phyloP scores from a whole-genome alignment of 2,329 filamentous ascomycete genomes.

The Pseudogymnoascus sp. region DNA sequence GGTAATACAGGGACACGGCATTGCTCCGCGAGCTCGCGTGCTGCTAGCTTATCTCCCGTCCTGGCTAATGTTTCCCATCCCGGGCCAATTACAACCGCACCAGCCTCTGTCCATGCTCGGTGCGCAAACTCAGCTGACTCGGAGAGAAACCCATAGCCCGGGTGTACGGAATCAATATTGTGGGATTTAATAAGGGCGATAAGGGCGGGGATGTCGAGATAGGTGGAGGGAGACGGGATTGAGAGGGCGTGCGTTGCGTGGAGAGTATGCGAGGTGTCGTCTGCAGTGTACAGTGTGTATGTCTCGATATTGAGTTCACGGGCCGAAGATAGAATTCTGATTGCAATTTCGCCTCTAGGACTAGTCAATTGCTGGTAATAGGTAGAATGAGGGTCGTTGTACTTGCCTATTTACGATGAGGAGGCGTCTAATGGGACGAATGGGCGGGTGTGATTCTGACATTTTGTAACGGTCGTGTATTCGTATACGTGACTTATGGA shows the following conservation, averaged over 20 bases:
- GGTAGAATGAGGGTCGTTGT: not conserved
- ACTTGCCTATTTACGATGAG: conserved; percentile 46
- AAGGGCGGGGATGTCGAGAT: conserved; percentile 44
- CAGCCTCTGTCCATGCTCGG: conserved; percentile 59
- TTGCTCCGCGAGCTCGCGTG: conserved; percentile 59
- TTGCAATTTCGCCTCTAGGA: conserved; percentile 55
- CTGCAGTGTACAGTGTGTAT: conserved; percentile 46
- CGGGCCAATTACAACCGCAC: conserved; percentile 63
- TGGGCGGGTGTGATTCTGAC: not conserved
- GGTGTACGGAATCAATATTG: conserved; percentile 58
- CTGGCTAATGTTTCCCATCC: conserved; percentile 33
- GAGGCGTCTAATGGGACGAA: conserved; percentile 39
- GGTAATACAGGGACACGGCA: conserved; percentile 64
- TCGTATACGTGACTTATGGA: not conserved
- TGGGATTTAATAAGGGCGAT: conserved; percentile 41
- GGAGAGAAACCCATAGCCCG: conserved; percentile 64
- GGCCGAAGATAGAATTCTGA: conserved; percentile 52
- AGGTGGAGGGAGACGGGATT: conserved; percentile 43
- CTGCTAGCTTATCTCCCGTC: conserved; percentile 39
- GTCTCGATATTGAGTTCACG: conserved; percentile 51
- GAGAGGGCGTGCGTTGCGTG: conserved; percentile 44
- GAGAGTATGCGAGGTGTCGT: conserved; percentile 48
- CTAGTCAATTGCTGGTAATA: not conserved
- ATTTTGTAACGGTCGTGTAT: not conserved
- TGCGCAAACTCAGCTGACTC: conserved; percentile 64